Evolutionary conservation across 139 green algal genomes (phyloP), one percentile per base, ranked within the genome.

Genomic region (Nannochloris sp.): DNA sequence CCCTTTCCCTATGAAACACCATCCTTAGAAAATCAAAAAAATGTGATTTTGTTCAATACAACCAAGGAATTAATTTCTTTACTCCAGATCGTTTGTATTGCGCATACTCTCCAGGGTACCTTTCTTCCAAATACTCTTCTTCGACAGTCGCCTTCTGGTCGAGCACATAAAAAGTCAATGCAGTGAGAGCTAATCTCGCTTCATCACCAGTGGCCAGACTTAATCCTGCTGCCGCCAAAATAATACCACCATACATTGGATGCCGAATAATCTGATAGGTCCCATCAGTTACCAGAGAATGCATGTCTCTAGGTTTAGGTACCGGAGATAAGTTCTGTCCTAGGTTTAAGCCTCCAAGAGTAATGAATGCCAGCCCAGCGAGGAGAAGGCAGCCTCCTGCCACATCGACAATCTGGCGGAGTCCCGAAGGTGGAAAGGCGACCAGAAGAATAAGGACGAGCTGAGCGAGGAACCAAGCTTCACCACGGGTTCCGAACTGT

Each of bases 21-120:
- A n/a, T n/a, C n/a, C n/a, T n/a, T n/a, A n/a, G n/a, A n/a, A n/a
- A n/a, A n/a, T n/a, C n/a, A n/a, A n/a, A n/a, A n/a, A n/a, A n/a
- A n/a, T n/a, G n/a, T n/a, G 47, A 31, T 14, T 57, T 24, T 14
- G 31, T 14, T 64, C 25, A 64, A 57, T 64, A 64, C 7, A 64
- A 14, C 56, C 56, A 64, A 32, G 56, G 56, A 38, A 64, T 38
- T 23, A 64, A 64, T 13, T 64, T 64, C 37, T 64, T 64, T 25
- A 29, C 37, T 10, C 46, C 46, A 6, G 12, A 15, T 29, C 25
- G n/a, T 51, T 51, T 51, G 32, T 64, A 64, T 30, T 3, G 24
- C 1, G 19, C 56, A 10, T 64, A 64, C 23, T 64, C 56, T 32
- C 25, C 32, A 14, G 23, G 23, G 32, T 64, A 64, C 56, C 32